These are phyloP conservation scores for Populus euphratica DNA, from an alignment of 345 rosid genomes.

Conservation along the genomic window DNA sequence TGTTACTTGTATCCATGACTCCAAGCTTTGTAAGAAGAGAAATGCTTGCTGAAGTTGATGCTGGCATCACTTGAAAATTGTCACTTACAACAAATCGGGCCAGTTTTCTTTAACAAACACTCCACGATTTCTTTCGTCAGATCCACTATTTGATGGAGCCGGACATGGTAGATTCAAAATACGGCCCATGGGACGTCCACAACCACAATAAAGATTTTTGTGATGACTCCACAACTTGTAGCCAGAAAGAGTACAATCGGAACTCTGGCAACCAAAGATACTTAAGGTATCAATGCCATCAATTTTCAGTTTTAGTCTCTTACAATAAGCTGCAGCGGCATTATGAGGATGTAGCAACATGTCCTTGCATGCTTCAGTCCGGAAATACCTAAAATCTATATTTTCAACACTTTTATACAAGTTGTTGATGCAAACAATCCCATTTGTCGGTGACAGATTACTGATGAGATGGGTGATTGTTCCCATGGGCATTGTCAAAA, in stretches of 20 bases:
- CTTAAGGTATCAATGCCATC: neutral
- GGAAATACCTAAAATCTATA: neutral
- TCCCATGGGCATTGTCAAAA: constrained; percentile 29
- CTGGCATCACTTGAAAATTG: constrained; percentile 14
- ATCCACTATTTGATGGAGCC: neutral
- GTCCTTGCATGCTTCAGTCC: constrained; percentile 6
- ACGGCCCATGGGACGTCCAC: neutral
- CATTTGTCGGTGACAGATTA: neutral
- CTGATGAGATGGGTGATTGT: constrained; percentile 1
- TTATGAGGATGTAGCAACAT: constrained; percentile 23
- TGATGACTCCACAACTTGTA: constrained; percentile 7
- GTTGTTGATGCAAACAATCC: constrained; percentile 16
- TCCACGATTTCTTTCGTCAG: neutral
- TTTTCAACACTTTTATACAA: constrained; percentile 11
- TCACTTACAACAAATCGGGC: constrained; percentile 3
- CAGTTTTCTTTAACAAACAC: constrained; percentile 21
- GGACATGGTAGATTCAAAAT: neutral
- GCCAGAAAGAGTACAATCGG: fast-evolving
- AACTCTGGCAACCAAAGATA: neutral
- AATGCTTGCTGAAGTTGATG: constrained; percentile 3
- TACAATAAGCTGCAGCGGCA: constrained; percentile 5
- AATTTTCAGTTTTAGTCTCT: constrained; percentile 16
- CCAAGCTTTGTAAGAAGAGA: constrained; percentile 14
- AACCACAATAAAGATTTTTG: neutral
- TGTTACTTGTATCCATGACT: neutral